Percentiles rank a stretch among this genome's conserved stretches.
These are phyloP conservation scores for Verticillium longisporum DNA, from an alignment of 2,329 filamentous ascomycete species.

Conservation along the genomic window DNA sequence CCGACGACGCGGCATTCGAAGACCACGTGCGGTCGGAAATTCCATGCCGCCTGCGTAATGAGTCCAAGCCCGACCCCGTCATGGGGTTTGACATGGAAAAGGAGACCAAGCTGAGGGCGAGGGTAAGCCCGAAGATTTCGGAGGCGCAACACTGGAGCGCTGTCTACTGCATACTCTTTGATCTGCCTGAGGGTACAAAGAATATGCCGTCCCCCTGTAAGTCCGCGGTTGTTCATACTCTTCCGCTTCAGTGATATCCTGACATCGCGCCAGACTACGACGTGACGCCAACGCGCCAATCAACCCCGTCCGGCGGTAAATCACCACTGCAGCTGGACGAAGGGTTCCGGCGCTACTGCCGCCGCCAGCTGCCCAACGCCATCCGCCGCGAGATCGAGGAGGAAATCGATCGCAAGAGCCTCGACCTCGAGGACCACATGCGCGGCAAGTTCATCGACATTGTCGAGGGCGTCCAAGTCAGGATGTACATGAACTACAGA, in stretches of 20 bases:
- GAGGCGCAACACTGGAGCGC: conserved; percentile 30
- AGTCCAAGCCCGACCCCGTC: conserved; percentile 13
- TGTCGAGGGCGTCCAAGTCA: conserved; percentile 12
- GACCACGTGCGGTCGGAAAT: conserved; percentile 20
- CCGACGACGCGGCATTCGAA: conserved; percentile 21
- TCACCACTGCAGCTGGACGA: neutral
- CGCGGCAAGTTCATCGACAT: conserved; percentile 16
- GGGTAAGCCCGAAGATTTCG: conserved; percentile 18
- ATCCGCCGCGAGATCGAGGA: conserved; percentile 23
- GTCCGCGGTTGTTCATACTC: neutral
- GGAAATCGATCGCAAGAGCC: conserved; percentile 17
- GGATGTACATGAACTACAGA: conserved; percentile 14
- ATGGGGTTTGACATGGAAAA: conserved; percentile 30
- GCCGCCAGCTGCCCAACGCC: conserved; percentile 22
- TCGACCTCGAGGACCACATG: conserved; percentile 17
- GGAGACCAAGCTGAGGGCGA: conserved; percentile 23
- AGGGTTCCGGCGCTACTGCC: conserved; percentile 18
- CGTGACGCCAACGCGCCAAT: neutral
- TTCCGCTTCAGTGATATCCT: neutral
- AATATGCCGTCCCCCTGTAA: conserved; percentile 9
- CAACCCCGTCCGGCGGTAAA: neutral
- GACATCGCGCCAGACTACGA: neutral
- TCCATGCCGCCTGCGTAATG: conserved; percentile 15
- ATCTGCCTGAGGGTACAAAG: conserved; percentile 9
- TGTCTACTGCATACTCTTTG: conserved; percentile 28